These are phyloP conservation scores for Clavispora santaluciae DNA, from an alignment of 805 yeast species.

Conservation along the genomic window DNA sequence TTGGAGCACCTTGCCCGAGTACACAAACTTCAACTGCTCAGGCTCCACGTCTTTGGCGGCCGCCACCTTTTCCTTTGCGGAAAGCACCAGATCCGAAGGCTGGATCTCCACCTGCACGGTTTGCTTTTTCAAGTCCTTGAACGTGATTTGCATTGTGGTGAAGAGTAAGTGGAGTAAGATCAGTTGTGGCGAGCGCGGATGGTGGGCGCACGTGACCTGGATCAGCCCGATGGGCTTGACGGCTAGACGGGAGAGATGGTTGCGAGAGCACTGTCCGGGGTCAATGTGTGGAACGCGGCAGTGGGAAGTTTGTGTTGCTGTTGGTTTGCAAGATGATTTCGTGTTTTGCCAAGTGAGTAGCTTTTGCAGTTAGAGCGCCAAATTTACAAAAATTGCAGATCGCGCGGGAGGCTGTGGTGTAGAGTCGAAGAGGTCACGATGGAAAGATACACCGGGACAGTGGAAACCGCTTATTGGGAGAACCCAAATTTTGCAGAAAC, in stretches of 20 bases:
- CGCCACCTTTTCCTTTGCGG: constrained; percentile 73
- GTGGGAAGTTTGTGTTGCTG: neutral
- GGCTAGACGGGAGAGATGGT: too few species aligned
- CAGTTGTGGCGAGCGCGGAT: constrained; percentile 5
- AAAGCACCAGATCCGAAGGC: constrained; percentile 51
- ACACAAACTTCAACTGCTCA: constrained; percentile 79
- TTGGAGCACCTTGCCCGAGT: constrained; percentile 83
- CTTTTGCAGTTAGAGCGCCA: too few species aligned
- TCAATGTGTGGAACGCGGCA: neutral
- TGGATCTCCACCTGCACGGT: constrained; percentile 78
- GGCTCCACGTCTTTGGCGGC: constrained; percentile 62
- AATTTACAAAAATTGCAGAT: too few species aligned
- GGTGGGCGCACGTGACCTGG: neutral
- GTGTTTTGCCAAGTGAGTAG: too few species aligned
- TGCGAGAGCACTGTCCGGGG: too few species aligned
- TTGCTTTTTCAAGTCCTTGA: constrained; percentile 92
- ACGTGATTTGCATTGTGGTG: constrained; percentile 61
- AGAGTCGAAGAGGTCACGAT: too few species aligned
- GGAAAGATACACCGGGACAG: too few species aligned
- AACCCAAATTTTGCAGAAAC: too few species aligned
- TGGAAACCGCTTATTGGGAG: too few species aligned
- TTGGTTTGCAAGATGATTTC: too few species aligned
- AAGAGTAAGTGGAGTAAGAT: neutral
- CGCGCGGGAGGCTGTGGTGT: too few species aligned
- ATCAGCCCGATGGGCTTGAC: too few species aligned